A percentile compares a stretch with the other conserved stretches of the same genome.
Conservation (phyloP, 306 rosid genomes). For the Medicago ruthenica region DNA sequence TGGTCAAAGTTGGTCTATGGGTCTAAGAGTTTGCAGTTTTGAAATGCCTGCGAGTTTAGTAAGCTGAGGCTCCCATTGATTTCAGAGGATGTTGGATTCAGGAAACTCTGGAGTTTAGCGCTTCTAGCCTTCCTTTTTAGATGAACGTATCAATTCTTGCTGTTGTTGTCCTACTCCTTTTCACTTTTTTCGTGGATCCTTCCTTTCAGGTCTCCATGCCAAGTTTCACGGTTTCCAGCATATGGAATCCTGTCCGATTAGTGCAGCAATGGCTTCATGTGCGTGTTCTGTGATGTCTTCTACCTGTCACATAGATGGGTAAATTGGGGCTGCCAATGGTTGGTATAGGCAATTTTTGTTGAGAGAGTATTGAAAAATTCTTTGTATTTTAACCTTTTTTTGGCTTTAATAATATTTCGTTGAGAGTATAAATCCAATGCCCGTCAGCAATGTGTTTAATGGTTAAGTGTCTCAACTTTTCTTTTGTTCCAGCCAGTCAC, state of each 20-base stretch:
- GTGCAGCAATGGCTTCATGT: slow-evolving; percentile 40
- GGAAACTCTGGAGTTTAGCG: slow-evolving; percentile 43
- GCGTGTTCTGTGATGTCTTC: slow-evolving; percentile 35
- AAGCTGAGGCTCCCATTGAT: slow-evolving; percentile 42
- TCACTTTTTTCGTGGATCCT: slow-evolving; percentile 15
- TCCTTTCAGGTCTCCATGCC: slow-evolving; percentile 38
- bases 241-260: slow-evolving; percentile 42
- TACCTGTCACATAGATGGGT: slow-evolving; percentile 49
- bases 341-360: slow-evolving; percentile 47
- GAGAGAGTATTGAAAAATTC: slow-evolving; percentile 8
- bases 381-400: background rate
- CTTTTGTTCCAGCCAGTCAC: too few species aligned
- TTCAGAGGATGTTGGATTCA: slow-evolving; percentile 43
- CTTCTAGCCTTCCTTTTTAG: slow-evolving; percentile 16
- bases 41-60: slow-evolving; percentile 48
- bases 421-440: slow-evolving; percentile 38
- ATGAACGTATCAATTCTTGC: slow-evolving; percentile 27
- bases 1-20: slow-evolving; percentile 47
- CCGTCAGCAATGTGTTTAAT: too few species aligned
- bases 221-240: slow-evolving; percentile 38
- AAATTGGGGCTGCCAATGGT: slow-evolving; percentile 40
- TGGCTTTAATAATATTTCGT: background rate
- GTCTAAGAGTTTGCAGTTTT: slow-evolving; percentile 46
- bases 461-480: too few species aligned
- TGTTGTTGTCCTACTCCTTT: background rate